These are phyloP conservation scores for Salix dunnii DNA, from an alignment of 345 rosid species.

Conservation along the genomic window DNA sequence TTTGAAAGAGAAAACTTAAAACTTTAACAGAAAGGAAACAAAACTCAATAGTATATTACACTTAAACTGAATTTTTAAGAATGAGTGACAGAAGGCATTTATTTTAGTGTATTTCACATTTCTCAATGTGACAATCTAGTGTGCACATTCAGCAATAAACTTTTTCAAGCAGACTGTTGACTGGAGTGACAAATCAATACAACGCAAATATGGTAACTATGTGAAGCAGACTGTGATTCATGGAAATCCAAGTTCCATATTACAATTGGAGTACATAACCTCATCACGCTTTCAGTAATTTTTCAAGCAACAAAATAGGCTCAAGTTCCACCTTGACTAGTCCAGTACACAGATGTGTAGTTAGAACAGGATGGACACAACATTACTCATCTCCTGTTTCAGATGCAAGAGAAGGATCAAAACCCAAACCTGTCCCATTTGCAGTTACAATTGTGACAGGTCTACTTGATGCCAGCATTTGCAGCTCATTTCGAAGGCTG, in stretches of 20 bases:
- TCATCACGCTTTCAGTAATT: background rate
- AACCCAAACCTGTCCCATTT: constrained; percentile 56
- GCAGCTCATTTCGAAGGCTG: constrained; percentile 68
- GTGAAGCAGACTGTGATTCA: background rate
- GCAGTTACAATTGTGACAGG: constrained; percentile 70
- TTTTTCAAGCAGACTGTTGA: background rate
- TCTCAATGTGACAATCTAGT: background rate
- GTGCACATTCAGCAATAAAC: background rate
- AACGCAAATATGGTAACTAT: background rate
- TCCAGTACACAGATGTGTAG: background rate
- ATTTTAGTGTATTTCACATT: background rate
- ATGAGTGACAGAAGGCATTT: background rate
- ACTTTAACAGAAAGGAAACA: no score
- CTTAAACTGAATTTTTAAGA: background rate
- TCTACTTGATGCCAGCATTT: constrained; percentile 50
- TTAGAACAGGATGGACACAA: background rate
- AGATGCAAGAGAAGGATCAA: constrained; percentile 10
- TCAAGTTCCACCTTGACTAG: background rate
- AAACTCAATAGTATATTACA: background rate
- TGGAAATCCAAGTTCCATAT: background rate
- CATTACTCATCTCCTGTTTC: background rate
- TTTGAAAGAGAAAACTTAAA: background rate
- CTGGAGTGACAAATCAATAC: background rate
- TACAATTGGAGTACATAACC: background rate
- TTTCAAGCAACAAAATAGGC: background rate